Evolutionary conservation across 2,329 filamentous ascomycete species (phyloP), one percentile per base, ranked within the genome.

Genomic region (Tolypocladium tropicale): DNA sequence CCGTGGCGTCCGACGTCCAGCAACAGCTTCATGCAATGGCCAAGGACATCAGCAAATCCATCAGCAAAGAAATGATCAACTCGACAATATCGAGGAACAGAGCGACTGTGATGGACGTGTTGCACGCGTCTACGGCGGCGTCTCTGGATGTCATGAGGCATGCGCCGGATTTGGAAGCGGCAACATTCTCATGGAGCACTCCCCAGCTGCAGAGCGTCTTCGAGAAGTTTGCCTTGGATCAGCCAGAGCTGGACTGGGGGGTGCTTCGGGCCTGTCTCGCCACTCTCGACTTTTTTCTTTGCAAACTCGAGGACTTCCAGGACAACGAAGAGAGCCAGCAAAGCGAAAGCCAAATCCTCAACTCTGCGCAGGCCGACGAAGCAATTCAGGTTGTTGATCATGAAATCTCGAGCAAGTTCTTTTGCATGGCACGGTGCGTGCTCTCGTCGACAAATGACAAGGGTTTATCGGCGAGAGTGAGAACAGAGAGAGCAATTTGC

Each of bases 1-100:
- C 77, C 2, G 79, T 79, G 3, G 78, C 78, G 10, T 70, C 74
- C 1, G 81, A 84, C 54, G 78, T 84, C 58, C 75, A 82, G 53
- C 76, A 79, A 59, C 81, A 84, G 62, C 72, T 81, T 32, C 60
- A 72, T n/a, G 71, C 71, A 14, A 68, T 84, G 61, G 73, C 78
- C 3, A 76, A 72, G 55, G 74, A 78, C 54, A 69, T 69, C 41
- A 77, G 72, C 53, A 70, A 65, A 21, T 66, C 68, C 1, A 68
- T 82, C 41, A 74, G 70, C 55, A 68, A 72, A 12, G 73, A 76
- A 4, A 67, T 78, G 63, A 69, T 81, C 56, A 73, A 77, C 33
- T 70, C 74, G 2, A 78, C 82, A 64, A 72, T 83, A 23, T 71
- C 69, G 21, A 70, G 70, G 60, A 84, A 84, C 63, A 80, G 76